Base-by-base conservation (phyloP, 2,329 filamentous ascomycete species). In the Aureobasidium sp. region DNA sequence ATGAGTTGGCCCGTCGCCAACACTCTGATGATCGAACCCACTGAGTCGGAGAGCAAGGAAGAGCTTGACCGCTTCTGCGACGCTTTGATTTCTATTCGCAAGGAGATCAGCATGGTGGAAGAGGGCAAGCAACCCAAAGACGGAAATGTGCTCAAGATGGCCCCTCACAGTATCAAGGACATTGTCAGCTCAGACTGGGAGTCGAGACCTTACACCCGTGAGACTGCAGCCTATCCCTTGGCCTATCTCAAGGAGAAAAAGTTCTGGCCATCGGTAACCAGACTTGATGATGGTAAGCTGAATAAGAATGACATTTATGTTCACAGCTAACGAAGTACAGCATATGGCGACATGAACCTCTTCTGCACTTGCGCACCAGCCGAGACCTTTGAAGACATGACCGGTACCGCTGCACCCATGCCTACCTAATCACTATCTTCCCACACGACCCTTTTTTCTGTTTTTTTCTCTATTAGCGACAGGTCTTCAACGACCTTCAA, bases 11-110 rank as follows among this genome's bases (percentile, higher is more conserved):
- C 91, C 1, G 90, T 97, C 2, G 80, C 88, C 49, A 94, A 94
- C 72, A 96, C 91, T 1, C 81, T 97, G 39, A 97, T 97, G 91
- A 95, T 97, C 60, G 91, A 97, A 74, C 91, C 91, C 2, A 97
- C 91, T 0, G 91, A 96, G 73, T 90, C 85, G 12, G 91, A 97
- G 75, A 88, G 81, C 70, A 90, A 93, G 69, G 85, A 85, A 58
- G 91, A 97, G 75, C 80, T 97, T 2, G 91, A 96, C 70, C 85
- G 91, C 19, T 96, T 96, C 76, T 88, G 90, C 57, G 86, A 96
- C 59, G 89, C 91, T 0, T 75, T 97, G 37, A 87, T 97, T 62
- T 81, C 81, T 53, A 97, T 97, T 66, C 81, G 91, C 16, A 70
- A 80, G 55, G 91, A 97, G 72, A 96, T 97, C 62, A 78, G 80